Evolutionary conservation across 257 asterid species (phyloP), one percentile per base, ranked within the genome.

Genomic region (Ophiorrhiza pumila): DNA sequence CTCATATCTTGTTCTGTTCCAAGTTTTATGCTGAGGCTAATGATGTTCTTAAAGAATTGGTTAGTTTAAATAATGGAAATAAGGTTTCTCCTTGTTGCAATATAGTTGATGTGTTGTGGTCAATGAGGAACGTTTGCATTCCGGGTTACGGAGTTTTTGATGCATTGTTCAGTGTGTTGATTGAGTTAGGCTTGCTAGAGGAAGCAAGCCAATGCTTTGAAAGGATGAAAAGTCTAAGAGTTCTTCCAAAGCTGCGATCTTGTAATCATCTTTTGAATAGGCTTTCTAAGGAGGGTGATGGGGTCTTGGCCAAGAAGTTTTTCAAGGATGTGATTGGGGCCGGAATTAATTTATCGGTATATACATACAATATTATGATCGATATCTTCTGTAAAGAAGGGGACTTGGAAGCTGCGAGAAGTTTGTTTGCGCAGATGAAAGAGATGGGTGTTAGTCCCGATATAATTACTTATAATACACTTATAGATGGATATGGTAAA

Each of bases 101-200:
- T 75, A 63, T 93, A 71, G 83, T 93, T 50, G 95, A 91, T 72
- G 84, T 81, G 45, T 80, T 93, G 82, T 91, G 97, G 98, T 82
- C 76, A 53, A 87, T 95, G 18, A 81, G 91, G 79, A 87, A 81
- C 62, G 83, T 85, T 74, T 86, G 88, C 32, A 41, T 82, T 25
- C 89, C 93, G 4, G 95, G 98, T 59, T 87, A 82, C 63, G 97
- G 96, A 50, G 92, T 93, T 46, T 93, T 89, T 75, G 97, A 91
- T 77, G 84, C 83, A 35, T 82, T 91, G 31, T 91, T 91, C 76
- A 85, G 90, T 74, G 96, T 87, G 41, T 77, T 89, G 60, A 80
- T 93, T 79, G 96, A 91, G 77, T 71, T 86, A 81, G 96, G 86
- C 10, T 77, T 82, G 84, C 84, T 87, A 20, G 92, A 88, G 76